phyloP scores from a whole-genome alignment of 345 rosid species.

The Bretschneidera sinensis region DNA sequence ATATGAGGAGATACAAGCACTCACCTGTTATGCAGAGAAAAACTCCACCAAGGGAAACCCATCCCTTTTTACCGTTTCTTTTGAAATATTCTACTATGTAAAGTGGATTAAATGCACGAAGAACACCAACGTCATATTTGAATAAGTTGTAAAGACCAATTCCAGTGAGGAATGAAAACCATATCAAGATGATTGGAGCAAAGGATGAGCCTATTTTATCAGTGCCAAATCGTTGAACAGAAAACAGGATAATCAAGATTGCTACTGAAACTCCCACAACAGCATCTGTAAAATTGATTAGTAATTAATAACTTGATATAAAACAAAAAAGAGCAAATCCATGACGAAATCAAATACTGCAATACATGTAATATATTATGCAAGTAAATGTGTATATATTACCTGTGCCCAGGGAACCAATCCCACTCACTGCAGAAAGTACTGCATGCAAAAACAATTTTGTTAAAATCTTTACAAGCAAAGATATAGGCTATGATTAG shows the following conservation, averaged over 20 bases:
- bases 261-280: constrained; percentile 61
- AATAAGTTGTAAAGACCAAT: constrained; percentile 65
- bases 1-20: too few relatives aligned
- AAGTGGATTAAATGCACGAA: constrained; percentile 64
- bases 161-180: constrained; percentile 53
- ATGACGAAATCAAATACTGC: too few relatives aligned
- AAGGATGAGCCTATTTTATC: constrained; percentile 69
- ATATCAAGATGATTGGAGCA: constrained; percentile 54
- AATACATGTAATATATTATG: too few relatives aligned
- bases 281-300: constrained; percentile 30
- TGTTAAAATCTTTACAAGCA: too few relatives aligned
- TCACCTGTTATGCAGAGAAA: constrained; percentile 70
- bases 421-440: constrained; percentile 77
- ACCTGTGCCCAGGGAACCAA: constrained; percentile 59
- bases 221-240: constrained; percentile 56
- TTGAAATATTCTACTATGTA: constrained; percentile 51
- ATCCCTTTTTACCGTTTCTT: constrained; percentile 42
- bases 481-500: too few relatives aligned
- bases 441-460: constrained; percentile 28
- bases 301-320: not conserved
- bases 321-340: too few relatives aligned
- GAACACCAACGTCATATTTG: constrained; percentile 44
- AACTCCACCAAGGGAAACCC: constrained; percentile 74
- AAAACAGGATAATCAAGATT: constrained; percentile 47
- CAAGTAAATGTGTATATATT: not conserved